These are phyloP conservation scores for Phallus indusiatus DNA, from an alignment of 768 basidiomycete genomes.

Conservation along the genomic window DNA sequence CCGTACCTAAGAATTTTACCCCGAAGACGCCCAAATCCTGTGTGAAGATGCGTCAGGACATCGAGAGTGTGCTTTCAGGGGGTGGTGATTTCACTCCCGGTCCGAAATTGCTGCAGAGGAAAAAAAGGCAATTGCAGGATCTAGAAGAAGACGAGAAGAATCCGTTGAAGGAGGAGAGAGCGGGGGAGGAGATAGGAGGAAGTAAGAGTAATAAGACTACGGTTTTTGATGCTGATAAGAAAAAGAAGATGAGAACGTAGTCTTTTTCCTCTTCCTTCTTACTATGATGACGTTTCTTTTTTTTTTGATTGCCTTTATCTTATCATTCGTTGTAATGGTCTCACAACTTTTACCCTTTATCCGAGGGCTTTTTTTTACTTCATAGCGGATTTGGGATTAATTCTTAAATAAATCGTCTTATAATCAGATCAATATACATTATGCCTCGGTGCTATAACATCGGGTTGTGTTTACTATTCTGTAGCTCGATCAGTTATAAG, in stretches of 20 bases:
- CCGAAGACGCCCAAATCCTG: not conserved
- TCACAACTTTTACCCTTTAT: no score
- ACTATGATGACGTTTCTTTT: not conserved
- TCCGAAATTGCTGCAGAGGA: not conserved
- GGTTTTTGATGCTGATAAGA: not conserved
- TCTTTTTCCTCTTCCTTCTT: not conserved
- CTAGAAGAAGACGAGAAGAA: not conserved
- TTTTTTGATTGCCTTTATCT: not conserved
- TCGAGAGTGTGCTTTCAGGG: not conserved
- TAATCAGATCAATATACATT: no score
- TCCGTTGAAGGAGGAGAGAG: not conserved
- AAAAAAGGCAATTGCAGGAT: not conserved
- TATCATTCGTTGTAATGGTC: no score
- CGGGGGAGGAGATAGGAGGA: not conserved
- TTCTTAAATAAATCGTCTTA: no score
- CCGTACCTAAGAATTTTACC: constrained; percentile 1
- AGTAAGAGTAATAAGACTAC: not conserved
- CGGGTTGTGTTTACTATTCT: no score
- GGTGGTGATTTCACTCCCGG: not conserved
- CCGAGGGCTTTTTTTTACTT: no score
- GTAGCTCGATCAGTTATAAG: no score
- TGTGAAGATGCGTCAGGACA: not conserved
- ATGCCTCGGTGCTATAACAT: no score
- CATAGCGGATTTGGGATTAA: no score
- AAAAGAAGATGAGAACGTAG: not conserved